Evolutionary conservation across 305 asterid species (phyloP).

Genomic region (Nicotiana rustica): DNA sequence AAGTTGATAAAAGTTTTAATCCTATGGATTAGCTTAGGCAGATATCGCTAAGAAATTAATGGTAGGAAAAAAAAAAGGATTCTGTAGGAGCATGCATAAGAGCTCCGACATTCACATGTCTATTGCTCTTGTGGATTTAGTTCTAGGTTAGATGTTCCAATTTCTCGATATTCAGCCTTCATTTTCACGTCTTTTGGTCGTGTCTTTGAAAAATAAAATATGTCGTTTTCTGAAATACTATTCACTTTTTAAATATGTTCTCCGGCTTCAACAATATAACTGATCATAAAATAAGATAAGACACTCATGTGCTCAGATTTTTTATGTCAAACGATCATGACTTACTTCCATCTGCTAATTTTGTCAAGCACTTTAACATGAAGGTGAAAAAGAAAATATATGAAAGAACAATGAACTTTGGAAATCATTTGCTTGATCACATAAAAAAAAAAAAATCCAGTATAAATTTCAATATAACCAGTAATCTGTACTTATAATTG

Average conservation of each 20-base stretch:
- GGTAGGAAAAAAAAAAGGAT: neutral
- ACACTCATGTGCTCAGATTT: neutral
- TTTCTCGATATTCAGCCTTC: neutral
- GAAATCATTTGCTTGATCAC: too few species aligned
- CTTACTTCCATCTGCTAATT: neutral
- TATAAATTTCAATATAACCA: too few species aligned
- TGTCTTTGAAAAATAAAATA: neutral
- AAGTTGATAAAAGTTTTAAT: neutral
- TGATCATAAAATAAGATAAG: neutral
- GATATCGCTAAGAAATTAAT: neutral
- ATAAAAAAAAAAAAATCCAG: too few species aligned
- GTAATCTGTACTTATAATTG: too few species aligned
- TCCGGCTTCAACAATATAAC: neutral
- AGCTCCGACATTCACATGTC: constrained; percentile 19
- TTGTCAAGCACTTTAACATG: neutral
- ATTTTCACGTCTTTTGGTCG: neutral
- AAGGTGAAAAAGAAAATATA: too few species aligned
- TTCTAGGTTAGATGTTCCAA: constrained; percentile 21
- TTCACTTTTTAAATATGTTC: neutral
- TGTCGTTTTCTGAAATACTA: neutral
- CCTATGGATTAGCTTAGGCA: neutral
- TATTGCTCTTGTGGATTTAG: constrained; percentile 2
- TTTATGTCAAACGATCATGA: neutral
- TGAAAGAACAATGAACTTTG: too few species aligned
- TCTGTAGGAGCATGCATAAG: neutral